phyloP scores from a whole-genome alignment of 208 protist genomes.

The Leptomonas pyrrhocoris region DNA sequence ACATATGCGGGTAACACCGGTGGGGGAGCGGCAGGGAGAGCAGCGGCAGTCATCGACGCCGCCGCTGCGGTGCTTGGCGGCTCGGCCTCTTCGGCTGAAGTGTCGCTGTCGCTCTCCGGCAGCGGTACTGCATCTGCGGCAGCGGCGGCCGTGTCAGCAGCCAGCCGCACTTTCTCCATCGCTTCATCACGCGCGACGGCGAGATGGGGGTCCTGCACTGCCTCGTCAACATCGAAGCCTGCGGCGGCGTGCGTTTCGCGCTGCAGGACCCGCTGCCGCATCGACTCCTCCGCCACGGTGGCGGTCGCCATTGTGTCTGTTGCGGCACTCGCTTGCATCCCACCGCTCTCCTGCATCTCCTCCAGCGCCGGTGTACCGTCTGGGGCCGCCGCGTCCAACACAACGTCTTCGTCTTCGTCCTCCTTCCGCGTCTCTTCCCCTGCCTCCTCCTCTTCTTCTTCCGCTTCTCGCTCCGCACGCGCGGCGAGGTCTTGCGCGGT shows the following conservation, averaged over 20 bases:
- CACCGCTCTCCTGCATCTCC: neutral
- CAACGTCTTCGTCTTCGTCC: constrained; percentile 13
- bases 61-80: neutral
- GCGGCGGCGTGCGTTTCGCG: constrained; percentile 34
- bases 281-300: constrained; percentile 5
- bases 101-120: constrained; percentile 19
- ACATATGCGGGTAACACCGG: neutral
- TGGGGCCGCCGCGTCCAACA: neutral
- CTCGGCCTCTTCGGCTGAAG: neutral
- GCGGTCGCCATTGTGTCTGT: neutral
- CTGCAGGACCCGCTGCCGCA: constrained; percentile 30
- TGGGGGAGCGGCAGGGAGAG: neutral
- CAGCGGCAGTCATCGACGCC: neutral
- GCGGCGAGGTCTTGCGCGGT: constrained; percentile 28
- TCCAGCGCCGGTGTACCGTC: constrained; percentile 5
- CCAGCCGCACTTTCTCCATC: constrained; percentile 18
- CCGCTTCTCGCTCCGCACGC: constrained; percentile 1
- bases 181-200: constrained; percentile 22
- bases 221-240: constrained; percentile 38
- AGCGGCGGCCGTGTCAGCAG: constrained; percentile 4
- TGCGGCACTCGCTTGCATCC: neutral
- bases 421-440: constrained; percentile 5
- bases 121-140: constrained; percentile 33
- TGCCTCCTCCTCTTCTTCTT: neutral
- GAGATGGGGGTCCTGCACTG: constrained; percentile 26